phyloP scores from a whole-genome alignment of 768 basidiomycete species.

The Fistulinella prunicolor region DNA sequence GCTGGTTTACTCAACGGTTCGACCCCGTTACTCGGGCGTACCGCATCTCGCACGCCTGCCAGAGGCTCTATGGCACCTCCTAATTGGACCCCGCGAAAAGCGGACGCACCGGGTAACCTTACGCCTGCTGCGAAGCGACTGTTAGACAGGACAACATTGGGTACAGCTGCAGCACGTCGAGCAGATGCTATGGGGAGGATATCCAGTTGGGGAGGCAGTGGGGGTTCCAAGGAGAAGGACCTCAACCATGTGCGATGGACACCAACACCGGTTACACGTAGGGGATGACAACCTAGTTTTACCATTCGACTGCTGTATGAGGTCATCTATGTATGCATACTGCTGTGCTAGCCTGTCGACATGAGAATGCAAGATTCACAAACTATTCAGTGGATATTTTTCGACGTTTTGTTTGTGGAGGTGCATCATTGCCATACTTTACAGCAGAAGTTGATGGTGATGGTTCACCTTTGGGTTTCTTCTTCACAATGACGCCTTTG shows the following conservation, averaged over 20 bases:
- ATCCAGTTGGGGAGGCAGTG: conserved; percentile 52
- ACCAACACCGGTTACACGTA: conserved; percentile 58
- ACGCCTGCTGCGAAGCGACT: conserved; percentile 85
- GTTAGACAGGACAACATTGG: conserved; percentile 68
- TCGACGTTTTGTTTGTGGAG: conserved; percentile 56
- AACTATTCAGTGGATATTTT: conserved; percentile 41
- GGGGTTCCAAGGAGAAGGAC: conserved; percentile 54
- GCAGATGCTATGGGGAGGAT: conserved; percentile 64
- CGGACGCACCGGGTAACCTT: conserved; percentile 68
- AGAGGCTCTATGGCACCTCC: conserved; percentile 71
- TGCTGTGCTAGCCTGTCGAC: conserved; percentile 1
- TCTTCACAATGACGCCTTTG: conserved; percentile 82
- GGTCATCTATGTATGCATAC: conserved; percentile 5
- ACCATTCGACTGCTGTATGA: no score
- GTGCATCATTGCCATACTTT: conserved; percentile 25
- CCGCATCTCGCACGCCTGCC: conserved; percentile 37
- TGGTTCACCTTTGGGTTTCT: conserved; percentile 49
- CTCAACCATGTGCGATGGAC: conserved; percentile 73
- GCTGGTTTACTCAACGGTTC: conserved; percentile 57
- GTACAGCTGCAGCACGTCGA: conserved; percentile 58
- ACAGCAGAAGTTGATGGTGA: conserved; percentile 16
- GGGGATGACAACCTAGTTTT: conserved; percentile 14
- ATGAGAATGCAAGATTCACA: conserved; percentile 9
- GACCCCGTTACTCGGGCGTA: conserved; percentile 24
- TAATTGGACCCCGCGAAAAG: conserved; percentile 71